Percentiles rank a stretch among this genome's conserved stretches.
Evolutionary conservation across 1,139 yeast genomes (phyloP).

Genomic region (Yamadazyma oceani): DNA sequence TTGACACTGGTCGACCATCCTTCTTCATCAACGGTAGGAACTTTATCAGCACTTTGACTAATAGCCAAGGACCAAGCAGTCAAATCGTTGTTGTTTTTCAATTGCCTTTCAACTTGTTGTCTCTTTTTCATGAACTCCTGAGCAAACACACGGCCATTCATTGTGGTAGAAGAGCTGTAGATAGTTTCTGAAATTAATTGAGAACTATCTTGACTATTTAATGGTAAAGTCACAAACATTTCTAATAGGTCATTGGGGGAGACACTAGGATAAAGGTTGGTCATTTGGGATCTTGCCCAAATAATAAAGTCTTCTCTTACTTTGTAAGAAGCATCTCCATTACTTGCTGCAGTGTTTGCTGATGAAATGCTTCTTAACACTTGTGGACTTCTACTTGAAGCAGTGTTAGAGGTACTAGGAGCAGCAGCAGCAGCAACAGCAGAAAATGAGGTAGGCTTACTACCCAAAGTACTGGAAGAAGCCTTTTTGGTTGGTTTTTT

Average conservation of each 20-base stretch:
- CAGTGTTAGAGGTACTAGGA: constrained; percentile 8
- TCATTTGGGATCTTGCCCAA: constrained; percentile 83
- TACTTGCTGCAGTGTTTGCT: constrained; percentile 20
- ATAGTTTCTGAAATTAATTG: constrained; percentile 92
- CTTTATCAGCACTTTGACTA: constrained; percentile 45
- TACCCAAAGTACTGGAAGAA: not conserved
- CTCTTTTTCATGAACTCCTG: constrained; percentile 83
- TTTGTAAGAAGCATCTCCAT: constrained; percentile 26
- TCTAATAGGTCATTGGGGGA: constrained; percentile 74
- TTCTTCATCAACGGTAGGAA: constrained; percentile 58
- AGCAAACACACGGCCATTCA: constrained; percentile 96
- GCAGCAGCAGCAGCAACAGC: constrained; percentile 7
- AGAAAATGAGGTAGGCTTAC: not conserved
- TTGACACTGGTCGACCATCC: constrained; percentile 65
- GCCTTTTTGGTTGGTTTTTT: constrained; percentile 16
- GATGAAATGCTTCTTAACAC: constrained; percentile 44
- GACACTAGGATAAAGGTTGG: constrained; percentile 71
- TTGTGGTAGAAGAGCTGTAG: constrained; percentile 83
- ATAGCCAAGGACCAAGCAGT: constrained; percentile 70
- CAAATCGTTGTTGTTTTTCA: constrained; percentile 51
- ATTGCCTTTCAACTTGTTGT: constrained; percentile 61
- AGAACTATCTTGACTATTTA: constrained; percentile 60
- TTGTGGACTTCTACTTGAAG: constrained; percentile 35
- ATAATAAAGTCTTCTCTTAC: constrained; percentile 66
- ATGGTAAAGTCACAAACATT: constrained; percentile 78